Conservation (phyloP, 2,329 filamentous ascomycete genomes). For the Stromatinia cepivora region DNA sequence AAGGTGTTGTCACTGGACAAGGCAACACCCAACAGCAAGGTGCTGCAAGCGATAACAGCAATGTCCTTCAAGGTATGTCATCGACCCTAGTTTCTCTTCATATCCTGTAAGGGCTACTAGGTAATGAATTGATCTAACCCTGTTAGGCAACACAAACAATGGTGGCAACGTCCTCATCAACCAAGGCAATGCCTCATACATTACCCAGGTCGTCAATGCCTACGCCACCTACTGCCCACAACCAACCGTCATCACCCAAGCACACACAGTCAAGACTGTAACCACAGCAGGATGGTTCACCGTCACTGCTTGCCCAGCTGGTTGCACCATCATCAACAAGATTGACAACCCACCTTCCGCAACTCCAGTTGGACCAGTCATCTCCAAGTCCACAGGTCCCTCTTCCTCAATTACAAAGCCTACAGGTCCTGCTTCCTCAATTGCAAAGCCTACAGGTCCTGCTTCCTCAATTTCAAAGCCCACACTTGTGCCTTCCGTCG, state of each 20-base stretch:
- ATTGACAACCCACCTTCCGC: slow-evolving; percentile 16
- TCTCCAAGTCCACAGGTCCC: background rate
- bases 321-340: slow-evolving; percentile 28
- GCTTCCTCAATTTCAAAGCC: background rate
- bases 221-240: slow-evolving; percentile 27
- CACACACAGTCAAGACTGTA: slow-evolving; percentile 22
- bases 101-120: background rate
- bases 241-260: slow-evolving; percentile 25
- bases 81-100: too few relatives aligned
- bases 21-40: background rate
- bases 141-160: background rate
- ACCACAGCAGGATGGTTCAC: slow-evolving; percentile 26
- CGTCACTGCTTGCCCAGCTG: slow-evolving; percentile 25
- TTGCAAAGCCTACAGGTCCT: background rate
- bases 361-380: slow-evolving; percentile 9
- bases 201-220: slow-evolving; percentile 27
- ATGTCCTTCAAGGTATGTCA: background rate
- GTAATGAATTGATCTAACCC: background rate
- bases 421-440: too few relatives aligned
- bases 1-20: background rate
- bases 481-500: background rate
- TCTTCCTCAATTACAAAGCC: background rate
- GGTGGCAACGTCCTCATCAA: background rate
- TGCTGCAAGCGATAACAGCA: background rate
- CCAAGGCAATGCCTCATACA: background rate